These are phyloP conservation scores for Kodamaea ohmeri DNA, from an alignment of 1,139 yeast genomes.

Conservation along the genomic window DNA sequence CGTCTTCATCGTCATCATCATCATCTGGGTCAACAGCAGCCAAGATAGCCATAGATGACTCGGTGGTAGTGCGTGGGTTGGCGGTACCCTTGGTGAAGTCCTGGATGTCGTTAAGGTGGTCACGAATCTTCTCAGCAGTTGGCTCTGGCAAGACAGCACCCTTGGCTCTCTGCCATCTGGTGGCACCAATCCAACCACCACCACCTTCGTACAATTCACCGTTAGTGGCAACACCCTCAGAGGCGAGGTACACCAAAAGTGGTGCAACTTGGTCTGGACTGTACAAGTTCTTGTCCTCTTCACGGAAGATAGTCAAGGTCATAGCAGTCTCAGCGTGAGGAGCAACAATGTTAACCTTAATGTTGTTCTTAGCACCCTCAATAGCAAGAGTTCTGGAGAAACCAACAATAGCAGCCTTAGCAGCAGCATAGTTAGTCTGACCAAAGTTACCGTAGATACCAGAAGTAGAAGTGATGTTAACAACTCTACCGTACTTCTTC, in stretches of 20 bases:
- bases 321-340: constrained; percentile 98
- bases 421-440: constrained; percentile 93
- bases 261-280: constrained; percentile 94
- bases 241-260: constrained; percentile 69
- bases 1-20: constrained; percentile 47
- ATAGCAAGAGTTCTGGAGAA: constrained; percentile 81
- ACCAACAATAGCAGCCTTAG: constrained; percentile 87
- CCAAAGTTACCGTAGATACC: constrained; percentile 98
- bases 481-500: constrained; percentile 77
- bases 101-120: constrained; percentile 61
- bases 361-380: constrained; percentile 81
- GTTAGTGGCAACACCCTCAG: constrained; percentile 66
- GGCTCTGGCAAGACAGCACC: constrained; percentile 68
- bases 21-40: constrained; percentile 59
- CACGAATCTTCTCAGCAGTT: constrained; percentile 69
- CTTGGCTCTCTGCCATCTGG: constrained; percentile 92
- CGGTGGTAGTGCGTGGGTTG: constrained; percentile 65
- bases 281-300: constrained; percentile 73
- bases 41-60: constrained; percentile 76
- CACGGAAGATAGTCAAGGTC: constrained; percentile 84
- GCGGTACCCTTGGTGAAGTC: constrained; percentile 64
- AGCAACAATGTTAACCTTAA: constrained; percentile 80
- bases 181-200: constrained; percentile 94
- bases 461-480: constrained; percentile 91
- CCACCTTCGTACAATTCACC: constrained; percentile 62